phyloP scores from a whole-genome alignment of 1,139 yeast genomes.

The Lodderomyces metapsilosis region DNA sequence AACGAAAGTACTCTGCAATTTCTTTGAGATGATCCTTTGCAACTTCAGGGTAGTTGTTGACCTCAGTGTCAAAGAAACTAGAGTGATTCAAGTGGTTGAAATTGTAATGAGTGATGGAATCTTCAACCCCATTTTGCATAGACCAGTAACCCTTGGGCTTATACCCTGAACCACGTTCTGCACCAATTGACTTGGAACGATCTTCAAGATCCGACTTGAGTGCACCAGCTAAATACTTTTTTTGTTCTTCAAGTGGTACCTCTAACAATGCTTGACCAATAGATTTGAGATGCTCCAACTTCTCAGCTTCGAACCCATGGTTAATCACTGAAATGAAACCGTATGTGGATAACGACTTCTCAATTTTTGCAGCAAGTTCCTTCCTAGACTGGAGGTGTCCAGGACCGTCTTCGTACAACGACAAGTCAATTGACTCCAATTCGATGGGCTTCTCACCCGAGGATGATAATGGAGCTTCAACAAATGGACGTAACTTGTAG shows the following conservation, averaged over 20 bases:
- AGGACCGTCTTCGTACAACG: slow-evolving; percentile 33
- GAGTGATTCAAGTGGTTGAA: slow-evolving; percentile 25
- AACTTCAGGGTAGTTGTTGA: slow-evolving; percentile 27
- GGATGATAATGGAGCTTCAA: slow-evolving; percentile 24
- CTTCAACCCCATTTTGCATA: slow-evolving; percentile 30
- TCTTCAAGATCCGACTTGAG: slow-evolving; percentile 31
- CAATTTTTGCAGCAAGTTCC: slow-evolving; percentile 30
- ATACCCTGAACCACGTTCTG: slow-evolving; percentile 30
- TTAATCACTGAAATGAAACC: slow-evolving; percentile 46
- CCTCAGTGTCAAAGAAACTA: slow-evolving; percentile 19
- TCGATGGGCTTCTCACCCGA: slow-evolving; percentile 21
- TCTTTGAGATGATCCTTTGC: slow-evolving; percentile 27
- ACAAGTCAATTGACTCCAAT: slow-evolving; percentile 37
- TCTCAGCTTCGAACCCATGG: slow-evolving; percentile 31
- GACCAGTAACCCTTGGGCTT: slow-evolving; percentile 33
- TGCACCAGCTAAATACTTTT: slow-evolving; percentile 34
- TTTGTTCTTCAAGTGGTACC: slow-evolving; percentile 25
- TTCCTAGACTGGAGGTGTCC: slow-evolving; percentile 25
- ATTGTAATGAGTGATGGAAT: slow-evolving; percentile 29
- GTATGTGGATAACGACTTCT: slow-evolving; percentile 37
- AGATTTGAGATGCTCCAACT: slow-evolving; percentile 31
- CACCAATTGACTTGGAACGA: slow-evolving; percentile 27
- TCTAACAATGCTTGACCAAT: slow-evolving; percentile 37
- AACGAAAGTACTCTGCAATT: slow-evolving; percentile 25
- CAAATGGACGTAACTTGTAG: slow-evolving; percentile 33